Evolutionary conservation across 2,329 filamentous ascomycete genomes (phyloP).

Genomic region (Xylariaceae sp.): DNA sequence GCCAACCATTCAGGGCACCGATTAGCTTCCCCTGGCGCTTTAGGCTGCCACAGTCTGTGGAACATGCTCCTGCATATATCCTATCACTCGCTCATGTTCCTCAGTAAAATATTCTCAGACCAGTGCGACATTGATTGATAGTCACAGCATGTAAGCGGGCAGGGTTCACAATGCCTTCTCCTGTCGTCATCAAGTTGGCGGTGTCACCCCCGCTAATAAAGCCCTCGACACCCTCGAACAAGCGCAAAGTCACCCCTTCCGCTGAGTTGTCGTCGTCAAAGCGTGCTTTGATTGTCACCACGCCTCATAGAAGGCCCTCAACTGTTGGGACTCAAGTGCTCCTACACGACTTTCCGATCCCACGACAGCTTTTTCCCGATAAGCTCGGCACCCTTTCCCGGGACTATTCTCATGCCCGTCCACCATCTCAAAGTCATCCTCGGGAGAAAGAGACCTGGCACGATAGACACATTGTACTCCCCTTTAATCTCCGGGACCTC

Average conservation of each 20-base stretch:
- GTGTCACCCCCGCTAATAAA: neutral
- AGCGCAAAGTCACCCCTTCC: slow-evolving; percentile 8
- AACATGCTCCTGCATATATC: too few relatives aligned
- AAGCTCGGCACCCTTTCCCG: neutral
- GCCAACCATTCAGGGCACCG: too few relatives aligned
- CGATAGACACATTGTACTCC: slow-evolving; percentile 4
- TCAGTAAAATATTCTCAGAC: too few relatives aligned
- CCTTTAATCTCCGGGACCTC: slow-evolving; percentile 6
- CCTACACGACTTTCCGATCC: too few relatives aligned
- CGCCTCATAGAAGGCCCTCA: neutral
- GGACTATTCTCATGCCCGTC: neutral
- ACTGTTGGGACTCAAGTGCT: too few relatives aligned
- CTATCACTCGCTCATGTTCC: too few relatives aligned
- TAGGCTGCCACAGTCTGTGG: too few relatives aligned
- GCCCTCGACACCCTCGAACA: slow-evolving; percentile 1
- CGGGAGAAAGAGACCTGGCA: slow-evolving; percentile 1
- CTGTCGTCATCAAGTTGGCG: neutral
- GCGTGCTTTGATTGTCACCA: slow-evolving; percentile 1
- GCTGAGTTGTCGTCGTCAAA: slow-evolving; percentile 4
- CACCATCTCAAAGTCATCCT: too few relatives aligned
- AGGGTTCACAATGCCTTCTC: slow-evolving; percentile 1
- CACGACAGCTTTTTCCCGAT: neutral
- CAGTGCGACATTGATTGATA: too few relatives aligned
- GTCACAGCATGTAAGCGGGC: too few relatives aligned
- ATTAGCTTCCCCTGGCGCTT: too few relatives aligned